phyloP scores from a whole-genome alignment of 2,329 filamentous ascomycete species.

The Aspergillus ochraceus region DNA sequence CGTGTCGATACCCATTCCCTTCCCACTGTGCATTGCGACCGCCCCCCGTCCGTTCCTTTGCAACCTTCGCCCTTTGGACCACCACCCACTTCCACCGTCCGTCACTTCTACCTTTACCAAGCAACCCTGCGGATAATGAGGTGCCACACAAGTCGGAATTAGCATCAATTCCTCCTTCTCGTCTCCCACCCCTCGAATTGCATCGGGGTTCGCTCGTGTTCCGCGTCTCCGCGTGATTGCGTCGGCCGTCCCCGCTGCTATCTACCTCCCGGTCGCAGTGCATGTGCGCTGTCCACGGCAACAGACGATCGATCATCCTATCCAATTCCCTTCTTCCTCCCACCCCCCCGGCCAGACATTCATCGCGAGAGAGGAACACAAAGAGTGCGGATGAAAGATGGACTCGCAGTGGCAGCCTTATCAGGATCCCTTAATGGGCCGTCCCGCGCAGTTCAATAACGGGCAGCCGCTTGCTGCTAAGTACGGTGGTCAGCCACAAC shows the following conservation, averaged over 20 bases:
- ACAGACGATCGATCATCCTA: constrained; percentile 17
- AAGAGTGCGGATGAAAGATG: constrained; percentile 40
- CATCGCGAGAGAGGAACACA: constrained; percentile 9
- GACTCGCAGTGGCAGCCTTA: constrained; percentile 68
- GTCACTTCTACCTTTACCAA: constrained; percentile 11
- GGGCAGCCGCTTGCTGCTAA: constrained; percentile 53
- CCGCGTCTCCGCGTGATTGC: constrained; percentile 23
- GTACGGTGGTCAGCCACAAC: constrained; percentile 45
- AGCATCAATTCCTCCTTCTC: constrained; percentile 22
- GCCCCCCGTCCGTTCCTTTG: constrained; percentile 1
- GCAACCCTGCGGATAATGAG: constrained; percentile 26
- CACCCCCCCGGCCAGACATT: background rate
- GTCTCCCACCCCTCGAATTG: constrained; percentile 19
- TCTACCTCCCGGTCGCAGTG: constrained; percentile 31
- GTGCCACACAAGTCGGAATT: constrained; percentile 19
- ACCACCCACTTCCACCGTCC: constrained; percentile 13
- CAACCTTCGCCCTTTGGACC: constrained; percentile 9
- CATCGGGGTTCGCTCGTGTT: constrained; percentile 14
- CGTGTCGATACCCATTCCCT: constrained; percentile 23
- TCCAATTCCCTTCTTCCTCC: constrained; percentile 11
- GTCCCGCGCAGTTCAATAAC: constrained; percentile 66
- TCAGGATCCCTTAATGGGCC: constrained; percentile 60
- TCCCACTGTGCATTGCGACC: constrained; percentile 19
- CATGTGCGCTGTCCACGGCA: constrained; percentile 27
- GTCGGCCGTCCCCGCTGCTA: constrained; percentile 29